Base-by-base conservation (phyloP, 129 eudicot genomes). In the Pulicaria dysenterica region DNA sequence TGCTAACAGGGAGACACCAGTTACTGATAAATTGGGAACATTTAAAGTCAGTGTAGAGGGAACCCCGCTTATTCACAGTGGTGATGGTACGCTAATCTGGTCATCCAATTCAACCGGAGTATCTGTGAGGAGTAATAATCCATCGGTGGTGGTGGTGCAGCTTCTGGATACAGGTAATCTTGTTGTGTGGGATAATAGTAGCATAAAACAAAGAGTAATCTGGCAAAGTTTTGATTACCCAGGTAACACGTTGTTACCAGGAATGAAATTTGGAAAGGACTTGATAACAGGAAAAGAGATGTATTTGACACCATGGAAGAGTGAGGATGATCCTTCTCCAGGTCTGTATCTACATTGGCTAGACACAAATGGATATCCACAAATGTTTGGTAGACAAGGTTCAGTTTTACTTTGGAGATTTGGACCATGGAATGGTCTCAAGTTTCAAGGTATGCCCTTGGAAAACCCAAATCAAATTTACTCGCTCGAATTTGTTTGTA, bases 141-240 rank as follows among this genome's bases (percentile, higher is more conserved):
- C 58, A 7, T 2, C 2, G 31, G 56, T 47, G 53, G 53, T 47
- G 53, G 57, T 77, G 51, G 72, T 51, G 31, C 77, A 60, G 38
- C 64, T 70, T 11, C 50, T 77, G 13, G 77, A 78, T 70, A 67
- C 66, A 3, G 82, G 82, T 31, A 78, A 78, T 62, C 58, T 78
- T 17, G 77, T 78, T 5, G 16, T 78, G 4, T 37, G 48, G 64
- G 54, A 62, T 51, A 4, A 9, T 24, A 67, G 51, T 58, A 71
- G 42, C 36, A 47, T 5, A 10, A 39, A 44, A 11, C 61, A 12
- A 2, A 46, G 45, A 60, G 11, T 50, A 48, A 6, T 68, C 43
- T 80, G 84, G 84, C 80, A 80, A 69, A 80, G 85, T 63, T 81
- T 81, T 75, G 81, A 75, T 75, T 46, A 75, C 74, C 77, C 67